Base-by-base conservation (phyloP, 148 eudicot genomes). In the Spergularia bocconei region DNA sequence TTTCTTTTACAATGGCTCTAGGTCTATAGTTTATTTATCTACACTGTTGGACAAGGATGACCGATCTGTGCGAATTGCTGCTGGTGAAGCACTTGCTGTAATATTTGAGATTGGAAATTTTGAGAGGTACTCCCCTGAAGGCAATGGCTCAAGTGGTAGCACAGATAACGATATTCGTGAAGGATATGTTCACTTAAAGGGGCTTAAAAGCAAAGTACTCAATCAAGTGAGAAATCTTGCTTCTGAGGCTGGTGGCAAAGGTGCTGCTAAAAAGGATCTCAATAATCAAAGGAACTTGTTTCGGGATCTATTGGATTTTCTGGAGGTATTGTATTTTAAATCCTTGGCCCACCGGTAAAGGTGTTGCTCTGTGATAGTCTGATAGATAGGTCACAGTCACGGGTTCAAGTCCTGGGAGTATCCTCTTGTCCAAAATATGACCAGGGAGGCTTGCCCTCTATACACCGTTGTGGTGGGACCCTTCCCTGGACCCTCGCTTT, bases 1-100 rank as follows among this genome's bases (percentile, higher is more conserved):
- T 67, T 17, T 20, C 19, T 56, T 20, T 3, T 73, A 39, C n/a
- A 21, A 64, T 63, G 72, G 47, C 54, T 83, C 85, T 85, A 94
- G 98, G 86, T 86, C 83, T 11, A 82, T 94, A 29, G 57, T 97
- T 60, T 92, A 85, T 70, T 77, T 94, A 61, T 85, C 89, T 50
- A 81, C 84, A 25, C 84, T 89, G 51, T 87, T 94, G 70, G 97
- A 94, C 72, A 89, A 87, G 88, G 96, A 94, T 63, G 97, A 94
- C 73, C 85, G 96, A 71, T 75, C 88, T 44, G 80, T 92, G 52
- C 98, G 97, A 39, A 89, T 94, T 69, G 98, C 93, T 15, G 97
- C 91, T 77, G 97, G 96, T 47, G 93, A 94, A 85, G 97, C 97
- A 61, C 87, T 94, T 74, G 91, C 96, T 50, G 86, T 92, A 73